Base-by-base conservation (phyloP, 2,329 filamentous ascomycete species). In the Fusarium odoratissimum region DNA sequence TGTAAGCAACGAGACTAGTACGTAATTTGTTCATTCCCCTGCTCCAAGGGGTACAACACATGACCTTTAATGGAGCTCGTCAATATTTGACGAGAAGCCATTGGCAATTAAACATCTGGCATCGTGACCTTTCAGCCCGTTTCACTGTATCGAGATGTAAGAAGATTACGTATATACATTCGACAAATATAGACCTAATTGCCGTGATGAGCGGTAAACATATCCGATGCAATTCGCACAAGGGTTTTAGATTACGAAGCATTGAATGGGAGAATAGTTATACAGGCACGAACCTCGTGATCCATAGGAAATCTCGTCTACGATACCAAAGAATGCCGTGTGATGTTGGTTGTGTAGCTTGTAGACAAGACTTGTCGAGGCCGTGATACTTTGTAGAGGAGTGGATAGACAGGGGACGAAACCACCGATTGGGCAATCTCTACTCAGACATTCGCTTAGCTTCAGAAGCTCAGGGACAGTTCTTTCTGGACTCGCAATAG, bases 51-150 rank as follows among this genome's bases (percentile, higher is more conserved):
- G 62, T 37, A 67, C 71, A 67, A 66, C 75, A 76, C 73, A 71
- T 76, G 75, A 76, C 75, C 73, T 54, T 23, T 8, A 31, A 76
- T 76, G 75, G 75, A 76, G 69, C 71, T 74, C 59, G 49, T 64
- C 45, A 76, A 67, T 35, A 48, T 61, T 65, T 54, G 58, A 66
- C 58, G 56, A 66, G 41, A 63, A 60, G 63, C 72, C 67, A 76
- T 68, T 71, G 67, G 74, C 64, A 76, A 76, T 76, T 76, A 76
- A 75, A 74, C 64, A 76, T 73, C 62, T 67, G 73, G 63, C 75
- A 76, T 76, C 75, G 75, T 76, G 75, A 76, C 73, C 69, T 54
- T 64, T 62, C 72, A 76, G 59, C 60, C 63, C 38, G 54, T 60
- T 49, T 67, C 38, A 28, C 56, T 48, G 54, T 59, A 35, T 71